Percentiles rank a stretch among this genome's conserved stretches.
phyloP scores from a whole-genome alignment of 129 eudicot genomes.

The Smallanthus sonchifolius region DNA sequence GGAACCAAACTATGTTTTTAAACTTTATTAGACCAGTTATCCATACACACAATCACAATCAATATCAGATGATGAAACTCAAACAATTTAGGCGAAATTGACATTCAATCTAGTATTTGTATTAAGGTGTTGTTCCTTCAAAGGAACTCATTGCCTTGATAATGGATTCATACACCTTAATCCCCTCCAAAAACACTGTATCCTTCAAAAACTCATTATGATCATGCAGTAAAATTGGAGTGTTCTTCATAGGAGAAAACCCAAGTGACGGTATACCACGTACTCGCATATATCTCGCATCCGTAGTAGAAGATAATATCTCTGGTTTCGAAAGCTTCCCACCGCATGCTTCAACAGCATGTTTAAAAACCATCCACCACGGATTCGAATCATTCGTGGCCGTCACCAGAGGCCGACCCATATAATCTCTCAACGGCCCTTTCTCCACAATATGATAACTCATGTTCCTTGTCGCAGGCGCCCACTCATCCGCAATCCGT shows the following conservation, averaged over 20 bases:
- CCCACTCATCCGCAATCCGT: slow-evolving; percentile 84
- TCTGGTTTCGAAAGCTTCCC: slow-evolving; percentile 79
- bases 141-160: slow-evolving; percentile 68
- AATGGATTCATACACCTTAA: slow-evolving; percentile 76
- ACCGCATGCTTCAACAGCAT: slow-evolving; percentile 62
- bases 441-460: slow-evolving; percentile 62
- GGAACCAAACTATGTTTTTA: no score
- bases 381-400: slow-evolving; percentile 70
- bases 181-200: slow-evolving; percentile 69
- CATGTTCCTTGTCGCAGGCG: slow-evolving; percentile 83
- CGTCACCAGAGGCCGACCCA: slow-evolving; percentile 69
- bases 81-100: neutral
- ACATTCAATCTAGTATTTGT: neutral
- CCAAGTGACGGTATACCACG: slow-evolving; percentile 79
- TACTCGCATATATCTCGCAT: slow-evolving; percentile 70
- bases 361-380: slow-evolving; percentile 78
- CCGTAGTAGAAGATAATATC: slow-evolving; percentile 80
- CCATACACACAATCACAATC: no score
- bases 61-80: neutral
- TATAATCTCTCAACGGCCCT: slow-evolving; percentile 63
- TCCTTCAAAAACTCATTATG: slow-evolving; percentile 80
- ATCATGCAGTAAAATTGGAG: slow-evolving; percentile 87
- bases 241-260: slow-evolving; percentile 91
- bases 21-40: no score
- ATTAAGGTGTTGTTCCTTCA: slow-evolving; percentile 20